Conservation (phyloP, 805 yeast genomes). For the Komagataella mondaviorum region DNA sequence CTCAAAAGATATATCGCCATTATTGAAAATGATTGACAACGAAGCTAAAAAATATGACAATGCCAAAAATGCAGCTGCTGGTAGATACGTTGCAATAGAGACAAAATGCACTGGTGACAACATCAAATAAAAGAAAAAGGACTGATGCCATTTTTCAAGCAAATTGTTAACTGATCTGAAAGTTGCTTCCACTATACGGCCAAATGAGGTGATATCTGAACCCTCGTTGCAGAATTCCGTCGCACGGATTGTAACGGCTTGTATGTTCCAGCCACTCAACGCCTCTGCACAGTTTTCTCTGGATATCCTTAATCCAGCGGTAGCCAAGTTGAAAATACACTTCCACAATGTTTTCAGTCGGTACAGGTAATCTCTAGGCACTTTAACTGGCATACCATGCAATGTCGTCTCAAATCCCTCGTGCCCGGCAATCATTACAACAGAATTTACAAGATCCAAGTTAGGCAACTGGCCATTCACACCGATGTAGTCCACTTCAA, state of each 20-base stretch:
- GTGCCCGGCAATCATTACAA: constrained; percentile 56
- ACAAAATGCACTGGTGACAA: constrained; percentile 72
- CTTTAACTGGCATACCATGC: constrained; percentile 40
- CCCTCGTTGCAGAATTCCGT: constrained; percentile 5
- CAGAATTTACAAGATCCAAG: constrained; percentile 77
- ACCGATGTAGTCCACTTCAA: constrained; percentile 76
- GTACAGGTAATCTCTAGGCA: constrained; percentile 33
- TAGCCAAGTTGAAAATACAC: constrained; percentile 58
- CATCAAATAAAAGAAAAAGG: constrained; percentile 83
- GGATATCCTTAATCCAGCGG: constrained; percentile 37
- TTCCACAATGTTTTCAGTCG: constrained; percentile 45
- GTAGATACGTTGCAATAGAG: constrained; percentile 87
- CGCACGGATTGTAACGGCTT: constrained; percentile 73
- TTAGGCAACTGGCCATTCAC: constrained; percentile 94
- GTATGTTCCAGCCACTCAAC: constrained; percentile 93
- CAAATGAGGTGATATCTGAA: constrained; percentile 77
- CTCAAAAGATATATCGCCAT: constrained; percentile 15
- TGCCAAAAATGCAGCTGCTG: constrained; percentile 67
- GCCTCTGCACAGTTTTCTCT: constrained; percentile 66
- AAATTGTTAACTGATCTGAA: constrained; percentile 85
- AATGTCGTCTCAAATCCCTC: constrained; percentile 63
- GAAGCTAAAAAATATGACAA: constrained; percentile 60
- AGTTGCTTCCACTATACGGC: constrained; percentile 77
- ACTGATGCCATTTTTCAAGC: constrained; percentile 92
- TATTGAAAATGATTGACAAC: constrained; percentile 37